Base-by-base conservation (phyloP, 2,329 filamentous ascomycete genomes). In the Sporothrix globosa region DNA sequence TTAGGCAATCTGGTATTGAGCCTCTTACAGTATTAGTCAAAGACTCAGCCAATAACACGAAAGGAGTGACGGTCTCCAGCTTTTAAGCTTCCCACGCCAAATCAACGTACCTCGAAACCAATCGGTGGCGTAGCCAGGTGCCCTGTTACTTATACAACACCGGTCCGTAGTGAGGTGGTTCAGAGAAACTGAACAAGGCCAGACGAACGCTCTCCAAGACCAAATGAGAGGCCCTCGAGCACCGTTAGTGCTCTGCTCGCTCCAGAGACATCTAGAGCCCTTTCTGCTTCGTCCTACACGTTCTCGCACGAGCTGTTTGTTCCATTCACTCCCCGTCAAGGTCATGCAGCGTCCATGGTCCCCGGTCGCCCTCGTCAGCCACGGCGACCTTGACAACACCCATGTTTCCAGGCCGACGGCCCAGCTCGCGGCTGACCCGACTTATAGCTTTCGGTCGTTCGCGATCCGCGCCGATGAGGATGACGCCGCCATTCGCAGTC, bases 1-100 rank as follows among this genome's bases (percentile, higher is more conserved):
- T 41, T 41, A 41, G 4, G 4, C 10, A 61, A n/a, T 61, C 24
- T 21, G 39, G 27, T 39, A 41, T 41, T 39, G 48, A 17, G 41
- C 39, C n/a, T n/a, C 46, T 9, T 50, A 17, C n/a, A n/a, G n/a
- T 50, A 41, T 41, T 41, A 41, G 39, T 41, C 39, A 41, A 21
- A 54, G 52, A 54, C 24, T 54, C 52, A 54, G 24, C 52, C 52
- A 54, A 54, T 54, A 24, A 54, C 24, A 17, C 10, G 52, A 54
- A 27, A 17, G 24, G 24, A 54, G 24, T 54, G 24, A 30, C 52
- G 24, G 21, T 14, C 52, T 54, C 52, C 52, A 21, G 24, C 30
- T 21, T 54, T 17, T 30, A 54, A 44, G 41, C 7, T 44, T 44
- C 41, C 41, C 41, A 44, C 41, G 14, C 41, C 41, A 44, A 44